phyloP scores from a whole-genome alignment of 495 filamentous ascomycete species.

The Penicillium canescens region DNA sequence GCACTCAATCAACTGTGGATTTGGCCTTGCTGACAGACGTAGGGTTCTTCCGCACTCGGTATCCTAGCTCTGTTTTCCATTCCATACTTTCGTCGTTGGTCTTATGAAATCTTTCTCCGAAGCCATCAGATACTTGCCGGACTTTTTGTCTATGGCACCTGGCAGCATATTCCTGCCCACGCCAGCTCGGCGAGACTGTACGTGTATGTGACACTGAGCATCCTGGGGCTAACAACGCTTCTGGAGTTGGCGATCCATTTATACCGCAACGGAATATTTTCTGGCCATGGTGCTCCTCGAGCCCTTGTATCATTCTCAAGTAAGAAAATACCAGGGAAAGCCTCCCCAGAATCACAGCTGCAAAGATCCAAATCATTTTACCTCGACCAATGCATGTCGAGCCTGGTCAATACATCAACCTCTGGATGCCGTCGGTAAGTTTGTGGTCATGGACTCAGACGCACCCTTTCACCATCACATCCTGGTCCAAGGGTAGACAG shows the following conservation, averaged over 20 bases:
- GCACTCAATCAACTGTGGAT: background rate
- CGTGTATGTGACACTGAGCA: constrained; percentile 22
- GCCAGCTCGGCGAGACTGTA: constrained; percentile 21
- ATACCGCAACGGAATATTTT: constrained; percentile 29
- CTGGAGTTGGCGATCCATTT: constrained; percentile 18
- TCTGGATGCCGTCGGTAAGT: constrained; percentile 35
- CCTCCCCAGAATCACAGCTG: background rate
- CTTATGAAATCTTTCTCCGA: constrained; percentile 37
- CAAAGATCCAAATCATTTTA: constrained; percentile 22
- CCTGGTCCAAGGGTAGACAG: constrained; percentile 28
- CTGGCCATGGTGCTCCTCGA: constrained; percentile 15
- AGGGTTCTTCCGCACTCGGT: constrained; percentile 16
- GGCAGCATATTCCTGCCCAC: constrained; percentile 19
- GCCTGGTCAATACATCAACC: constrained; percentile 40
- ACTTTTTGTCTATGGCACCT: constrained; percentile 27
- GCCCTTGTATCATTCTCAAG: constrained; percentile 20
- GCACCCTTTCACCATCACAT: constrained; percentile 42
- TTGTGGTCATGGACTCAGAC: constrained; percentile 33
- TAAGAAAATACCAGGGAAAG: constrained; percentile 9
- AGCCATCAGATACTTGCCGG: constrained; percentile 27
- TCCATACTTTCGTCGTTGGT: constrained; percentile 19
- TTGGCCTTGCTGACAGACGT: background rate
- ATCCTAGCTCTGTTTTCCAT: constrained; percentile 21
- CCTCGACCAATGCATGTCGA: constrained; percentile 28
- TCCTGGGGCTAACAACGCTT: constrained; percentile 23